Evolutionary conservation across 2,329 filamentous ascomycete species (phyloP), one percentile per base, ranked within the genome.

Genomic region (Xylariomycetidae sp.): DNA sequence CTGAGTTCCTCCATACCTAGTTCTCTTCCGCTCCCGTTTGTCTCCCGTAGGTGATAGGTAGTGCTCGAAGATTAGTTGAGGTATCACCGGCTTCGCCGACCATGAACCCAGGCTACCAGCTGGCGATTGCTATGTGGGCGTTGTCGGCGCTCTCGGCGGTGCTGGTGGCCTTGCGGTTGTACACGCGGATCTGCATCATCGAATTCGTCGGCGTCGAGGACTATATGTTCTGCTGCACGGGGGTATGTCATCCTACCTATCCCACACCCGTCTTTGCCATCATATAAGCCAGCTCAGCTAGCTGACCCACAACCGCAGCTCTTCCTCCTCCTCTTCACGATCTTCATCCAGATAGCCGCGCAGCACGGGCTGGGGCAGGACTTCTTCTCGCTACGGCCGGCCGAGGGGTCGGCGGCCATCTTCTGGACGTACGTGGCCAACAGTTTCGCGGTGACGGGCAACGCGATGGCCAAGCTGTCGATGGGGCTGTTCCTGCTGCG

Each of bases 371-470:
- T 61, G 9, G 59, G 58, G 2, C 49, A 43, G 27, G 54, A 46
- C 34, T 56, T 60, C 23, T 60, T 52, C 56, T 31, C 31, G 3
- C 48, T 61, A 2, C 41, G 35, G 9, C 31, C 54, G n/a, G 51
- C 51, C 25, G 41, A 54, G 19, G 52, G 53, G 6, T 56, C 56
- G n/a, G 34, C 55, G 19, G 56, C 59, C 35, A 60, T 63, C 35
- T 57, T 61, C 32, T 63, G 58, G 58, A 57, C 54, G 3, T 60
- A 59, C 26, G 50, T 63, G 13, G 59, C 56, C 31, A 61, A 60
- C 39, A 56, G 47, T 10, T 59, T 60, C 31, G 54, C 54, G 32
- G 57, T 61, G 29, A 52, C 46, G 1, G 59, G 59, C 10, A 63
- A 61, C 25, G 57, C 59, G 17, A 51, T 60, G 46, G 58, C 59